phyloP scores from a whole-genome alignment of 257 asterid genomes.

The Linaria vulgaris region DNA sequence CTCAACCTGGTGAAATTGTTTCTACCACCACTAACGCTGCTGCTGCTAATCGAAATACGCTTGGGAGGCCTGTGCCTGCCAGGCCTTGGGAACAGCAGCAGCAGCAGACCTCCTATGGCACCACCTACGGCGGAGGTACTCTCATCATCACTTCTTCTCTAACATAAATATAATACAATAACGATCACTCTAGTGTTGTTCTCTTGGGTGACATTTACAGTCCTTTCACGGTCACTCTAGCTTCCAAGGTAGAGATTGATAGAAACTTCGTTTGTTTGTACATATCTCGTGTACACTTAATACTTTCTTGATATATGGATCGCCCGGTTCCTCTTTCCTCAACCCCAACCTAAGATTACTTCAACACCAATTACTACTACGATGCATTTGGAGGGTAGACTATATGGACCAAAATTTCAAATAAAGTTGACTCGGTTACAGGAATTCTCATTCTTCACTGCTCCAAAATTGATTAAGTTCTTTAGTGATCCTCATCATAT shows the following conservation, averaged over 20 bases:
- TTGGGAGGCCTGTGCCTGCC: constrained; percentile 79
- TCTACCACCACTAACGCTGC: constrained; percentile 51
- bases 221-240: background rate
- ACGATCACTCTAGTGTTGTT: background rate
- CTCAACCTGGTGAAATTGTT: constrained; percentile 89
- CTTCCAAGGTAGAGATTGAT: background rate
- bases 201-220: background rate
- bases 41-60: constrained; percentile 44
- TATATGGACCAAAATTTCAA: too few species aligned
- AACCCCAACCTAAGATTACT: background rate
- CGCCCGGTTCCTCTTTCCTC: background rate
- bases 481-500: too few species aligned
- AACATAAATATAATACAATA: too few species aligned
- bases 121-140: constrained; percentile 77
- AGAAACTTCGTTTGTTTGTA: background rate
- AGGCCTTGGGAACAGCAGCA: constrained; percentile 94
- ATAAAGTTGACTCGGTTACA: too few species aligned
- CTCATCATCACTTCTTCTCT: too few species aligned
- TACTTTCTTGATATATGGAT: background rate
- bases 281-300: too few species aligned
- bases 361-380: too few species aligned
- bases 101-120: constrained; percentile 65
- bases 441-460: too few species aligned
- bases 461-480: too few species aligned
- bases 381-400: too few species aligned